Conservation (phyloP, 1,284 basidiomycete genomes). For the Pterula multifida region DNA sequence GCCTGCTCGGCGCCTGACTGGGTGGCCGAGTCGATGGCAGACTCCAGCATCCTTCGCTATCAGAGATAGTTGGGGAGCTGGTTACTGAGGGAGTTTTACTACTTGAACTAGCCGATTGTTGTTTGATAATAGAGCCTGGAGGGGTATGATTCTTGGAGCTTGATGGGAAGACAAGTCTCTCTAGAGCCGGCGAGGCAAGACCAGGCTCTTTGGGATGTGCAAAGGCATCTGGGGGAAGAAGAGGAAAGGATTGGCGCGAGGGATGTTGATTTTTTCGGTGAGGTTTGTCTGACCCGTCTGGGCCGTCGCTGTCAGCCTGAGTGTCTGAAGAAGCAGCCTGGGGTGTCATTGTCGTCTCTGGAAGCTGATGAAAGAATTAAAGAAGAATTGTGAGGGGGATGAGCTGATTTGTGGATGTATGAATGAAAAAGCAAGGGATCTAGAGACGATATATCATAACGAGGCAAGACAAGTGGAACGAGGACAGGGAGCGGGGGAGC, state of each 20-base stretch:
- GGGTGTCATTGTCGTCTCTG: constrained; percentile 24
- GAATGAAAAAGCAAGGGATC: constrained; percentile 9
- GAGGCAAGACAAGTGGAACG: not conserved
- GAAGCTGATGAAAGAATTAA: constrained; percentile 9
- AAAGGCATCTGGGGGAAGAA: constrained; percentile 42
- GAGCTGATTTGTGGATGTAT: constrained; percentile 8
- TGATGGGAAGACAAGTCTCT: constrained; percentile 23
- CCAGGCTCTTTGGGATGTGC: constrained; percentile 44
- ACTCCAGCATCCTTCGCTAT: constrained; percentile 44
- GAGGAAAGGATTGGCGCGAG: constrained; percentile 24
- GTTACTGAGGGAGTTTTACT: constrained; percentile 4
- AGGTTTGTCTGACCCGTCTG: constrained; percentile 49
- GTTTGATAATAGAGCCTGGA: constrained; percentile 17
- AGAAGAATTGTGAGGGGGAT: constrained; percentile 6
- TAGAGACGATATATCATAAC: constrained; percentile 1
- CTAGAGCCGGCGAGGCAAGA: constrained; percentile 35
- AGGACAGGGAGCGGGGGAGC: not conserved
- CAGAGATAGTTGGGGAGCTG: constrained; percentile 37
- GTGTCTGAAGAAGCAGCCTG: constrained; percentile 36
- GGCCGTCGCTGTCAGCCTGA: constrained; percentile 41
- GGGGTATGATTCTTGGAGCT: constrained; percentile 17
- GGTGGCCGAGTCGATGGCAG: constrained; percentile 50
- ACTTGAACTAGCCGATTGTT: constrained; percentile 6
- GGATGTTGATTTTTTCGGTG: constrained; percentile 22
- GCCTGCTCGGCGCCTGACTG: constrained; percentile 42